Conservation (phyloP, 805 yeast genomes). For the Yamadazyma paraphyllophila region DNA sequence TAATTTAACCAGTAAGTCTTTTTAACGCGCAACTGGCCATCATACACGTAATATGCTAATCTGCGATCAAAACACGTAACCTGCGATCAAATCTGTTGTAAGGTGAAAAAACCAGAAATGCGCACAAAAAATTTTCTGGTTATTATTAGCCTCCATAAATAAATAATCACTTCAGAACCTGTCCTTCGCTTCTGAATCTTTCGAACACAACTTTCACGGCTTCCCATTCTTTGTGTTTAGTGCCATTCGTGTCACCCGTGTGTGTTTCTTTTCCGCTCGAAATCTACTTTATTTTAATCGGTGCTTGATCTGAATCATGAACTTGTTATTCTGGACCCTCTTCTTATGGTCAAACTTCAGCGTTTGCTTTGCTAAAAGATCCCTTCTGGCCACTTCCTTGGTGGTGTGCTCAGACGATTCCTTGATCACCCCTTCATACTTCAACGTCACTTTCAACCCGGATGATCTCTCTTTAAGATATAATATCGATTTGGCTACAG, state of each 20-base stretch:
- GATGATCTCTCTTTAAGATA: slow-evolving; percentile 65
- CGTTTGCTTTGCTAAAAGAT: slow-evolving; percentile 17
- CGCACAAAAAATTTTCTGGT: background rate
- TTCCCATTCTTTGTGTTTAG: background rate
- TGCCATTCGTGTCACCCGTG: too few relatives aligned
- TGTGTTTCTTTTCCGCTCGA: too few relatives aligned
- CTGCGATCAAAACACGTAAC: background rate
- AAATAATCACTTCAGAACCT: background rate
- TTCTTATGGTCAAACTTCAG: background rate
- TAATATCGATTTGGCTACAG: slow-evolving; percentile 66
- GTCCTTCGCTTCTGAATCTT: background rate
- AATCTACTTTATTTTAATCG: too few relatives aligned
- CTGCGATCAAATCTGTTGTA: background rate
- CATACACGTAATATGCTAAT: background rate
- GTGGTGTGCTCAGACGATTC: slow-evolving; percentile 85
- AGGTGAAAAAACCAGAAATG: background rate
- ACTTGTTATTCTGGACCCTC: background rate
- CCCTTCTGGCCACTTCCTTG: slow-evolving; percentile 63
- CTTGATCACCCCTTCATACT: slow-evolving; percentile 66
- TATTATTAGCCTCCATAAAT: background rate
- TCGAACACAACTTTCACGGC: background rate
- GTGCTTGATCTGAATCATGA: background rate
- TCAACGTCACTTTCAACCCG: slow-evolving; percentile 75
- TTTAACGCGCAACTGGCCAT: background rate
- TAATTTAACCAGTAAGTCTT: background rate